These are phyloP conservation scores for Durio zibethinus DNA, from an alignment of 345 rosid genomes.

Conservation along the genomic window DNA sequence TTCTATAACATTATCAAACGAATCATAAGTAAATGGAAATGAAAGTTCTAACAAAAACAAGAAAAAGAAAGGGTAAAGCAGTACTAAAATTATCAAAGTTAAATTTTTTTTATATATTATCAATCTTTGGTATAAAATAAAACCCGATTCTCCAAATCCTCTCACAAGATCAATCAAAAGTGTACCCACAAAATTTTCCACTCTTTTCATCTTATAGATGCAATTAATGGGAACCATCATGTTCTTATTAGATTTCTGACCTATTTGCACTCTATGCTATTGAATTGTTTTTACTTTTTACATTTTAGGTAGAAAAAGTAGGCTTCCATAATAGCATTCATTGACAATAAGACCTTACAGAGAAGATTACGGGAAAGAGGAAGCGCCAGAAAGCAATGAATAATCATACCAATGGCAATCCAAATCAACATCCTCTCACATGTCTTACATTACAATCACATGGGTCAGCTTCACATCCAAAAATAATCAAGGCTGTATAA, in stretches of 20 bases:
- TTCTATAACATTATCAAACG: too few species aligned
- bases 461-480: slow-evolving; percentile 22
- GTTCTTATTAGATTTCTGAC: neutral
- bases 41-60: too few species aligned
- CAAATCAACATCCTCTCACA: slow-evolving; percentile 25
- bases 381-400: slow-evolving; percentile 21
- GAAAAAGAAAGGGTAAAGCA: too few species aligned
- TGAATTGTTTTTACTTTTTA: neutral
- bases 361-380: neutral
- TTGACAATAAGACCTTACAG: neutral
- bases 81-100: too few species aligned
- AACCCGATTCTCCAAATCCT: neutral
- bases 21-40: too few species aligned
- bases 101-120: too few species aligned
- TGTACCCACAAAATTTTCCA: neutral
- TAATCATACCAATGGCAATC: slow-evolving; percentile 15
- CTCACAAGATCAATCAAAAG: neutral
- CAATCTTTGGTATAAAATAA: neutral
- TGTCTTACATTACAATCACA: neutral
- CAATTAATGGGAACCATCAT: neutral
- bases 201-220: neutral
- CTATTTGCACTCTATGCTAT: neutral
- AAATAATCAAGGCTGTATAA: slow-evolving; percentile 22
- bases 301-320: neutral
- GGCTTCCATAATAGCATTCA: neutral